Evolutionary conservation across 805 yeast species (phyloP).

Genomic region (Lipomyces yamadae): DNA sequence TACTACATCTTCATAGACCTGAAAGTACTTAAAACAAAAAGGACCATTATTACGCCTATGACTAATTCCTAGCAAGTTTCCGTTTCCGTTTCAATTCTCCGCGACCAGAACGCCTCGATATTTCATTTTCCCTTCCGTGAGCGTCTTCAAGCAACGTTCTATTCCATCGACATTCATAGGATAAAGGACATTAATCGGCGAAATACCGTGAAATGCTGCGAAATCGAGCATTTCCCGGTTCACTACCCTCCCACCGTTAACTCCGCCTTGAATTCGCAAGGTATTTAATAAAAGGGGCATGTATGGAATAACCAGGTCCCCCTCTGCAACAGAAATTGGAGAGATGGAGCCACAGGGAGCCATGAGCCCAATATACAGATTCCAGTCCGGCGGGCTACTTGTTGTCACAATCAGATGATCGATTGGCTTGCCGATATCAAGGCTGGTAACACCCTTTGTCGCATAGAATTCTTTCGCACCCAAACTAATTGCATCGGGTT

Average conservation of each 20-base stretch:
- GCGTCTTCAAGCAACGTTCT: not conserved
- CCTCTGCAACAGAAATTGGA: not conserved
- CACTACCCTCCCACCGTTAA: not conserved
- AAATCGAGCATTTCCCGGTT: conserved; percentile 11
- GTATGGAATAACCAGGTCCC: not conserved
- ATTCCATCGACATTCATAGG: not conserved
- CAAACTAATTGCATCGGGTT: conserved; percentile 54
- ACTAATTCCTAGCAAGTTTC: no score
- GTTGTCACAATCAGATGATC: conserved; percentile 4
- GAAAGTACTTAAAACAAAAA: no score
- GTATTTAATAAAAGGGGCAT: not conserved
- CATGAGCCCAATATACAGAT: not conserved
- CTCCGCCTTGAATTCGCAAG: conserved; percentile 7
- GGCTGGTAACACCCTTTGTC: conserved; percentile 49
- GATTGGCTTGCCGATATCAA: conserved; percentile 1
- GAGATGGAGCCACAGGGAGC: conserved; percentile 2
- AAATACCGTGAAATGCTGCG: conserved; percentile 12
- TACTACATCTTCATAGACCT: no score
- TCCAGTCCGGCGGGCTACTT: not conserved
- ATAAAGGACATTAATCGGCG: not conserved
- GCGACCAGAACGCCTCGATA: conserved; percentile 15
- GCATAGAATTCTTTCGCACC: conserved; percentile 63
- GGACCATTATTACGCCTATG: no score
- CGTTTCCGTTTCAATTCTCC: not conserved
- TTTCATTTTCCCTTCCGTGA: conserved; percentile 8